phyloP scores from a whole-genome alignment of 2,329 filamentous ascomycete genomes.

The Alternaria sp. region DNA sequence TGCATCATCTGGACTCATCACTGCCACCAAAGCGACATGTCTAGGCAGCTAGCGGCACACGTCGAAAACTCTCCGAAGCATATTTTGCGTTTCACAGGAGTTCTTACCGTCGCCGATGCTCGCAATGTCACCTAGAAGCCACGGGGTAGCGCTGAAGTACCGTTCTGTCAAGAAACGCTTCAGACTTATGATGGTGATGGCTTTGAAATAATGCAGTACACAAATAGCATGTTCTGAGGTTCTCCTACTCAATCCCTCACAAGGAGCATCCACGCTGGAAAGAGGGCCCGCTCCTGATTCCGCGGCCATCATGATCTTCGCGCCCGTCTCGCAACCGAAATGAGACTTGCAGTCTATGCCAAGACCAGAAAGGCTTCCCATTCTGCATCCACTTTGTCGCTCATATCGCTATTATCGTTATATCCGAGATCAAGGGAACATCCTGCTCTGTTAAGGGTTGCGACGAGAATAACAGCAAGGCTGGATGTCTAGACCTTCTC shows the following conservation, averaged over 20 bases:
- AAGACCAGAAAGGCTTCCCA: slow-evolving; percentile 16
- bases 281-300: slow-evolving; percentile 2
- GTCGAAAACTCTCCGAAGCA: slow-evolving; percentile 25
- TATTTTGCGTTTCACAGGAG: slow-evolving; percentile 16
- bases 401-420: slow-evolving; percentile 2
- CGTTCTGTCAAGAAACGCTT: background rate
- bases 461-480: background rate
- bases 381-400: slow-evolving; percentile 4
- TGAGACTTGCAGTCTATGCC: slow-evolving; percentile 17
- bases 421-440: background rate
- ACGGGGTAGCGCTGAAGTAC: background rate
- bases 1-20: slow-evolving; percentile 16
- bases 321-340: slow-evolving; percentile 30
- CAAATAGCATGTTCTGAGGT: slow-evolving; percentile 3
- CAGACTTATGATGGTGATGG: background rate
- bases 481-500: background rate
- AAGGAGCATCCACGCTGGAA: background rate
- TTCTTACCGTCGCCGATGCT: slow-evolving; percentile 6
- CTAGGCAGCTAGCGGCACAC: slow-evolving; percentile 18
- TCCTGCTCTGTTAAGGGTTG: background rate
- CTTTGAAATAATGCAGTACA: background rate
- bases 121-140: slow-evolving; percentile 2
- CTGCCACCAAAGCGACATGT: slow-evolving; percentile 7
- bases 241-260: slow-evolving; percentile 1
- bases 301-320: slow-evolving; percentile 28